These are phyloP conservation scores for Gymnopilus junonius DNA, from an alignment of 768 basidiomycete genomes.

Conservation along the genomic window DNA sequence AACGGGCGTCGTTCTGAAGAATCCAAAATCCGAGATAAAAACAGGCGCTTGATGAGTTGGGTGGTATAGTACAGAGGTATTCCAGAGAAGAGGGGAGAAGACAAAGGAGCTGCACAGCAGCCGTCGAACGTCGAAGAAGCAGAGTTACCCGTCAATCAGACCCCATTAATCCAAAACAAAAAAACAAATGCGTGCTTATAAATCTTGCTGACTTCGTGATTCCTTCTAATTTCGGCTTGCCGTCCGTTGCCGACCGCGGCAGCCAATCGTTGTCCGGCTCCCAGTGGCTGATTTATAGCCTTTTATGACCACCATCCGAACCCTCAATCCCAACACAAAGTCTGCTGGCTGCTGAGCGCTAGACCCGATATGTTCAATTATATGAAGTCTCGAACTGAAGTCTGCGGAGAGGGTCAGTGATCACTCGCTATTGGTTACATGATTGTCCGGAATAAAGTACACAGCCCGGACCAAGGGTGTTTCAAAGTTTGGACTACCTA, in stretches of 20 bases:
- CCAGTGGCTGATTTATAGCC: background rate
- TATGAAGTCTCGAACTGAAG: no score
- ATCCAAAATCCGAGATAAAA: background rate
- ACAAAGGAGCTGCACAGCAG: background rate
- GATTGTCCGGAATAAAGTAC: no score
- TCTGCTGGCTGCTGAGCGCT: background rate
- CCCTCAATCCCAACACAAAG: background rate
- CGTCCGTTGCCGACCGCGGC: background rate
- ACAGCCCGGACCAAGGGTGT: no score
- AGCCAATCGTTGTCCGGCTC: background rate
- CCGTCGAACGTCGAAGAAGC: conserved; percentile 2
- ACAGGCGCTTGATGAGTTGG: background rate
- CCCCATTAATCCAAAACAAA: background rate
- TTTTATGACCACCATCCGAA: background rate
- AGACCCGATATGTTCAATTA: background rate
- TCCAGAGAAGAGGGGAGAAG: background rate
- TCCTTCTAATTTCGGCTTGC: background rate
- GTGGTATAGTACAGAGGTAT: background rate
- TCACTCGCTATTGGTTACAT: no score
- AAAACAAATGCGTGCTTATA: background rate
- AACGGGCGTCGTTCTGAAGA: background rate
- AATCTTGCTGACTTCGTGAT: background rate
- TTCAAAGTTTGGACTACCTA: no score
- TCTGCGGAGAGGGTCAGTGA: no score
- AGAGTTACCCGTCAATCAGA: background rate